phyloP scores from a whole-genome alignment of 106 monocot species.

The Allium cepa region DNA sequence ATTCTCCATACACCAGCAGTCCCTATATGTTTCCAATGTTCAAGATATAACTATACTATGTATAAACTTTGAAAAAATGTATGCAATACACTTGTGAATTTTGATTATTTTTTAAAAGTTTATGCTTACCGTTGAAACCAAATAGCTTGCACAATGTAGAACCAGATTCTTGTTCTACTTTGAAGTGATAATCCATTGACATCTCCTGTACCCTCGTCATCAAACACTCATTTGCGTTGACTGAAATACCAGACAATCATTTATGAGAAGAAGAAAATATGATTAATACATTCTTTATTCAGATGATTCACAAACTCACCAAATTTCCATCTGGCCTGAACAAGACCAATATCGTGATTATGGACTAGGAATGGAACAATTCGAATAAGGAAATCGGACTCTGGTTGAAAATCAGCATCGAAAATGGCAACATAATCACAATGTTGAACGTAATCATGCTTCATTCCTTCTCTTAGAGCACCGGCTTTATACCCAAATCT shows the following conservation, averaged over 20 bases:
- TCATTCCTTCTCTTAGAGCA: constrained; percentile 73
- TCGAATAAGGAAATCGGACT: neutral
- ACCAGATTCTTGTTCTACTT: constrained; percentile 14
- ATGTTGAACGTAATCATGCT: constrained; percentile 42
- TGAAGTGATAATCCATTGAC: constrained; percentile 13
- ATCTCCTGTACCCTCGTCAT: constrained; percentile 16
- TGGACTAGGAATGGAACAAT: constrained; percentile 4
- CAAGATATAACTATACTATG: neutral
- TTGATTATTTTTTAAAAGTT: neutral
- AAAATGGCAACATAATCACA: constrained; percentile 84
- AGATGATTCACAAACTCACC: constrained; percentile 20
- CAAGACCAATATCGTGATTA: constrained; percentile 22
- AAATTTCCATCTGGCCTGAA: constrained; percentile 81
- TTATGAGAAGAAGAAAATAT: neutral
- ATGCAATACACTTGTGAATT: neutral
- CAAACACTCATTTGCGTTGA: constrained; percentile 7
- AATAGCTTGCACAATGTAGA: neutral
- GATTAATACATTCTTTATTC: neutral
- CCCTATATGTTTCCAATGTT: constrained; percentile 13
- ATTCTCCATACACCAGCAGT: constrained; percentile 55
- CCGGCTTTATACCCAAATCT: constrained; percentile 82
- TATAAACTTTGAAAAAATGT: neutral
- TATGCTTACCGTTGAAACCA: constrained; percentile 18
- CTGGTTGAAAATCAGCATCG: constrained; percentile 50
- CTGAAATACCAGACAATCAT: constrained; percentile 27